These are phyloP conservation scores for Thymus mandschuricus DNA, from an alignment of 257 asterid genomes.

Conservation along the genomic window DNA sequence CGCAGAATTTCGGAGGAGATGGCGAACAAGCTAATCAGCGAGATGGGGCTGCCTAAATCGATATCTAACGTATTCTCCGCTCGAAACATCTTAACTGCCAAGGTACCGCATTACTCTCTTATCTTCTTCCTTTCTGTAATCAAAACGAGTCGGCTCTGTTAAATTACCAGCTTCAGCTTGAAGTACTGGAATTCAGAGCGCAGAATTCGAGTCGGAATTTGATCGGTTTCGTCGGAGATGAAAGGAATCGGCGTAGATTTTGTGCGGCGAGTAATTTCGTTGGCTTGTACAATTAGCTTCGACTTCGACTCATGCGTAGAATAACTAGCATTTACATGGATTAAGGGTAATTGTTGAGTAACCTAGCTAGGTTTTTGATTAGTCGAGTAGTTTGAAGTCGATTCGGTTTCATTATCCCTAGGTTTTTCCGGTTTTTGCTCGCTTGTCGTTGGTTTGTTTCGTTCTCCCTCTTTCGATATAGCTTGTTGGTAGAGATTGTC, in stretches of 20 bases:
- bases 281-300: neutral
- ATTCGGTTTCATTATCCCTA: neutral
- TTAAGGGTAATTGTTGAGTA: neutral
- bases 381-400: neutral
- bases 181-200: neutral
- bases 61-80: slow-evolving; percentile 68
- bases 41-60: slow-evolving; percentile 77
- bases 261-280: neutral
- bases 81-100: slow-evolving; percentile 78
- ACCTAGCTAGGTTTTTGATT: neutral
- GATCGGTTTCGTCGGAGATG: neutral
- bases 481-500: neutral
- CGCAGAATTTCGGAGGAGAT: slow-evolving; percentile 31
- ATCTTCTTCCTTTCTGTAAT: neutral
- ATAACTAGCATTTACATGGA: too few species aligned
- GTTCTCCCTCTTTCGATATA: neutral
- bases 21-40: slow-evolving; percentile 81
- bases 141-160: neutral
- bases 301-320: neutral
- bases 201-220: neutral
- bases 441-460: slow-evolving; percentile 1
- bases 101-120: slow-evolving; percentile 40
- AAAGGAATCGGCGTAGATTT: neutral
- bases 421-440: too few species aligned
- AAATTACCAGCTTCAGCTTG: neutral